Evolutionary conservation across 768 basidiomycete species (phyloP).

Genomic region (Tephrocybe rancida): DNA sequence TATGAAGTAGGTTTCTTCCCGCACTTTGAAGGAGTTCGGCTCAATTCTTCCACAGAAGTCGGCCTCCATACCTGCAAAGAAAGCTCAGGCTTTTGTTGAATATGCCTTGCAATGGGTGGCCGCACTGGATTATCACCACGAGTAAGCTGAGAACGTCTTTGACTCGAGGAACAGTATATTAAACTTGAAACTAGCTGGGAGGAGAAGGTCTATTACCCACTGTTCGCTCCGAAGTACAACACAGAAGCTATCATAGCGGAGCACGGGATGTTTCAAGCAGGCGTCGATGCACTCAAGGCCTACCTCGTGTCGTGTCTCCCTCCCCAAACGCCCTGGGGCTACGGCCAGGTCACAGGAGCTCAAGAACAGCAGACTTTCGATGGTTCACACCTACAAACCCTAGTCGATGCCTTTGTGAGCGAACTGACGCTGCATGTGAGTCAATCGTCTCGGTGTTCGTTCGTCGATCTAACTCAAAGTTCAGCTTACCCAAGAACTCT

Average conservation of each 20-base stretch:
- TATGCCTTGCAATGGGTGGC: constrained; percentile 21
- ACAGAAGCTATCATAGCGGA: constrained; percentile 18
- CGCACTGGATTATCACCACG: constrained; percentile 19
- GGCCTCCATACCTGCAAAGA: constrained; percentile 3
- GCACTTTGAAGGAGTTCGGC: background rate
- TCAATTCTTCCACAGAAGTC: constrained; percentile 6
- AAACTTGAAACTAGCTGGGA: constrained; percentile 18
- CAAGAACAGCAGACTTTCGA: constrained; percentile 16
- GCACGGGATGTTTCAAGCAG: constrained; percentile 19
- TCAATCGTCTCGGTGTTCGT: too few relatives aligned
- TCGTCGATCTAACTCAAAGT: too few relatives aligned
- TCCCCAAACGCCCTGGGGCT: constrained; percentile 19
- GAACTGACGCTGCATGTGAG: constrained; percentile 15
- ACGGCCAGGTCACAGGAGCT: constrained; percentile 10
- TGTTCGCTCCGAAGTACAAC: constrained; percentile 19
- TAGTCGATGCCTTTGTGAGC: constrained; percentile 17
- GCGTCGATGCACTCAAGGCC: constrained; percentile 16
- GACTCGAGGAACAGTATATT: too few relatives aligned
- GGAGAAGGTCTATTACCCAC: constrained; percentile 18
- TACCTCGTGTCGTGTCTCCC: constrained; percentile 23
- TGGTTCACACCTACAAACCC: constrained; percentile 1
- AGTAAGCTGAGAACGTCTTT: constrained; percentile 3
- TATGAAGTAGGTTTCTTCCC: constrained; percentile 13
- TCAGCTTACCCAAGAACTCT: constrained; percentile 19
- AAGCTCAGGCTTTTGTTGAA: constrained; percentile 15